These are phyloP conservation scores for Fagopyrum esculentum DNA, from an alignment of 148 eudicot genomes.

Conservation along the genomic window DNA sequence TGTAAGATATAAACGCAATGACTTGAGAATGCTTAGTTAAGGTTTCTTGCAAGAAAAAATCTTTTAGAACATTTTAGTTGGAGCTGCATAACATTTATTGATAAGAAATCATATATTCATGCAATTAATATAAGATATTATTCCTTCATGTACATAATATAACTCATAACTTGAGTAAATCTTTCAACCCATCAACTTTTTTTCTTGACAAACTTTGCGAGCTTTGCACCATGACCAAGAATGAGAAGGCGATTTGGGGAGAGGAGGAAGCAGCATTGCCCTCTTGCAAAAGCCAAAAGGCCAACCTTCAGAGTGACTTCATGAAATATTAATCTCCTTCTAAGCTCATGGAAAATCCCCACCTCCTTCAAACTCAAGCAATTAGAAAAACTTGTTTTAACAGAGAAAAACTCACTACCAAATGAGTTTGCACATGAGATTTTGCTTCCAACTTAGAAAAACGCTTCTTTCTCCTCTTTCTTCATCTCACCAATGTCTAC, in stretches of 20 bases:
- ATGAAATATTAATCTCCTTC: constrained; percentile 38
- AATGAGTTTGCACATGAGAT: constrained; percentile 20
- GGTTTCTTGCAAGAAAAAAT: too few relatives aligned
- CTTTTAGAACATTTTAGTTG: too few relatives aligned
- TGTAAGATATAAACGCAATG: too few relatives aligned
- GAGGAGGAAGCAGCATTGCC: constrained; percentile 76
- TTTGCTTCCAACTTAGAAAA: too few relatives aligned
- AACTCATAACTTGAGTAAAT: too few relatives aligned
- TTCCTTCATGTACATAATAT: too few relatives aligned
- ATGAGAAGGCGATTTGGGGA: constrained; percentile 81
- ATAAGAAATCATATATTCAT: too few relatives aligned
- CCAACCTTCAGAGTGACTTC: constrained; percentile 83
- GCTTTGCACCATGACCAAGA: constrained; percentile 84
- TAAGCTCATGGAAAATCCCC: constrained; percentile 25
- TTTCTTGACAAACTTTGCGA: constrained; percentile 20
- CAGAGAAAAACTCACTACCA: constrained; percentile 52
- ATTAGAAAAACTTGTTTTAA: constrained; percentile 36
- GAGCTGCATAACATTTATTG: too few relatives aligned
- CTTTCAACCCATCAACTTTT: neutral
- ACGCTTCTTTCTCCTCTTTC: too few relatives aligned
- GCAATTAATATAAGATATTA: too few relatives aligned
- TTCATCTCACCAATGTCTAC: too few relatives aligned
- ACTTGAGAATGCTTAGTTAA: too few relatives aligned
- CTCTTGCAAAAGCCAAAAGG: constrained; percentile 78
- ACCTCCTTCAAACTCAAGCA: constrained; percentile 37